Evolutionary conservation across 208 protist genomes (phyloP), one percentile per base, ranked within the genome.

Genomic region (Acanthamoeba castellanii): DNA sequence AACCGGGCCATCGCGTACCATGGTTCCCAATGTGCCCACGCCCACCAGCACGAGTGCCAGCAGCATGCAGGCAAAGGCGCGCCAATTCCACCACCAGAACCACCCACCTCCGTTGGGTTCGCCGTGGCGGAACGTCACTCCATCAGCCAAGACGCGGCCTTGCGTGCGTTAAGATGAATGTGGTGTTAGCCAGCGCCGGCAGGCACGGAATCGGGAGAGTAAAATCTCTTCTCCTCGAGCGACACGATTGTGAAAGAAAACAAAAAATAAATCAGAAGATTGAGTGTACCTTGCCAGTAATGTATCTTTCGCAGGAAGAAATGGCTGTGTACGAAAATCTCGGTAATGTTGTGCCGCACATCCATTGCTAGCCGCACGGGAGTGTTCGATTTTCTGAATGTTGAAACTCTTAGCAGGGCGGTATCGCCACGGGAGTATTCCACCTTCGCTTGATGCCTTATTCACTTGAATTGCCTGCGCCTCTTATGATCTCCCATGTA

Each of bases 21-120:
- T 81, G 7, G 34, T 81, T 4, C 72, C 72, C 9, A 50, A 13
- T 32, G 72, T 50, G 18, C 18, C 72, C 37, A 50, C 37, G 30
- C 34, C 18, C 30, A 50, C 72, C 9, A 81, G 72, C 30, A 27
- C 72, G 37, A 81, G 72, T 16, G 72, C 72, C 2, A 81, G 42
- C 5, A 27, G 37, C 20, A 81, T 81, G 37, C 72, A 50, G n/a
- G 42, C 42, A 47, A 81, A 50, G 72, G 72, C 72, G 22, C 72
- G 72, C 37, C 72, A 42, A 50, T 81, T 81, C 72, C 72, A 81
- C 72, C 72, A 81, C 72, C 72, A 81, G 72, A 50, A 50, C 72
- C 72, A 81, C 37, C 72, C 42, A n/a, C 72, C 72, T 2, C 72
- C 72, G 22, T 81, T 50, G 72, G 72, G 37, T 34, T 81, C 72